Evolutionary conservation across 345 rosid species (phyloP).

Genomic region (Boechera retrofracta): DNA sequence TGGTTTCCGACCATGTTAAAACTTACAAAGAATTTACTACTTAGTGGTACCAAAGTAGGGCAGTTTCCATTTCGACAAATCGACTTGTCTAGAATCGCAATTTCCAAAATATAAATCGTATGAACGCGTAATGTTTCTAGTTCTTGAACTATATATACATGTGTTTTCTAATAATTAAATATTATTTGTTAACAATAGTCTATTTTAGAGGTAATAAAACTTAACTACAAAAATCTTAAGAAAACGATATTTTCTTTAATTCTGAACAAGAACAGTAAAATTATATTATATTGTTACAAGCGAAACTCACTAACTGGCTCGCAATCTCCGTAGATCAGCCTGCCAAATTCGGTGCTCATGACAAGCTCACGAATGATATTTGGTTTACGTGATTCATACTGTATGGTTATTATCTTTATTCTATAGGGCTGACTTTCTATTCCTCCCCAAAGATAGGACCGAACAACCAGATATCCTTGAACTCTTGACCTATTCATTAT

Average conservation of each 20-base stretch:
- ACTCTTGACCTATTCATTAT: too few relatives aligned
- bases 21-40: neutral
- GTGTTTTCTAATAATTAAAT: neutral
- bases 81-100: neutral
- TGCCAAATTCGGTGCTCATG: constrained; percentile 5
- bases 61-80: neutral
- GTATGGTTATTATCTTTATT: neutral
- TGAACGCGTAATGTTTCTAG: neutral
- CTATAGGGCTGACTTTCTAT: neutral
- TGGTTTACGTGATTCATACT: constrained; percentile 14
- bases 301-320: neutral
- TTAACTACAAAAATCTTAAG: neutral
- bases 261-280: neutral
- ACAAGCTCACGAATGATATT: constrained; percentile 11
- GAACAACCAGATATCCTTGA: too few relatives aligned
- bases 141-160: neutral
- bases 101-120: neutral
- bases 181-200: neutral
- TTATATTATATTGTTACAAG: neutral
- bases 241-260: neutral
- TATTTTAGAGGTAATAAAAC: neutral
- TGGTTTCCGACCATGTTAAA: neutral
- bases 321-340: constrained; percentile 3
- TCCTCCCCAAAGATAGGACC: too few relatives aligned
- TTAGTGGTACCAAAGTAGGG: neutral